Base-by-base conservation (phyloP, 1,284 basidiomycete genomes). In the Leccinum pachyderme region DNA sequence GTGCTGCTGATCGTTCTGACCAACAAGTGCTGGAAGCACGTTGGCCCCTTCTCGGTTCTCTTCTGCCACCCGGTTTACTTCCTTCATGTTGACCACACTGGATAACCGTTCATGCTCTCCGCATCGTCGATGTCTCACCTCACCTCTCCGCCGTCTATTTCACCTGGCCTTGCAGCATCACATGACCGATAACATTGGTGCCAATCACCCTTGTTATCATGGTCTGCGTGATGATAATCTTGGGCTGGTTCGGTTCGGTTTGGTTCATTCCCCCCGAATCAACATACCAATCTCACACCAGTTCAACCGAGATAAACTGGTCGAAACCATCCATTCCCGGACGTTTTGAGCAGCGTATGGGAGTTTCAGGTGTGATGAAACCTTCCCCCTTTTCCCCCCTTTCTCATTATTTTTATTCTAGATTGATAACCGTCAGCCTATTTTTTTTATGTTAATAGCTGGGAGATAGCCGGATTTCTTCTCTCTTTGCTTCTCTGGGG, bases 231-330 rank as follows among this genome's bases (percentile, higher is more conserved):
- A 46, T 31, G 18, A 24, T 31, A 22, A 6, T 27, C 7, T 32
- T 18, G 44, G 31, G 51, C 52, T 32, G 29, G 55, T 52, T 54
- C 15, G 44, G 2, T 24, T 35, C 31, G 50, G 62, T 58, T 58
- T 18, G 32, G 31, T 9, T 41, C 28, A 31, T 63, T 54, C 47
- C 44, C 59, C 52, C 59, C 52, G 55, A 64, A 53, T 56, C 4
- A 5, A 11, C 15, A 9, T 11, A 8, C 7, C 39, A 41, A 41
- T 24, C 37, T 5, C 37, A 39, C 18, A 18, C 18, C 37, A 39
- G 37, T 39, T 5, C 9, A 11, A 11, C 9, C 18, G 22, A 41
- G 11, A 41, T 13, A 41, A 12, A 24, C 5, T 5, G 37, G 37
- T 39, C 18, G 37, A 22, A 39, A 22, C 39, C 22, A 12, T 24